Percentiles rank a stretch among this genome's conserved stretches.
phyloP scores from a whole-genome alignment of 345 rosid species.

The Salix purpurea region DNA sequence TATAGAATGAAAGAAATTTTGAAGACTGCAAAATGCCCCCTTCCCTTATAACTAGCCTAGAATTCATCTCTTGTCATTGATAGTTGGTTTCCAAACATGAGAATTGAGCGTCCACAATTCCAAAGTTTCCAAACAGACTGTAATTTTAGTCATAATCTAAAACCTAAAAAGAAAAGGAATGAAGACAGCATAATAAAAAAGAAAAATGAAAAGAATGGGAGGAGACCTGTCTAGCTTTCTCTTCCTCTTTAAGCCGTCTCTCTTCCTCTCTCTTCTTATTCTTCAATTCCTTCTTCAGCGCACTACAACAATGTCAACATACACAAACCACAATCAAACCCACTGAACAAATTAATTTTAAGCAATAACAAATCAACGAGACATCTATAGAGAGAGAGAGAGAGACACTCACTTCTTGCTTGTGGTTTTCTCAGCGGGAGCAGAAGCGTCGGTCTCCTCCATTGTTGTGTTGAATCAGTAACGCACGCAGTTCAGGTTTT shows the following conservation, averaged over 20 bases:
- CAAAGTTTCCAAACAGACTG: too few relatives aligned
- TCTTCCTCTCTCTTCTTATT: slow-evolving; percentile 78
- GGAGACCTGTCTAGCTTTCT: slow-evolving; percentile 38
- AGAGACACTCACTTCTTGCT: slow-evolving; percentile 66
- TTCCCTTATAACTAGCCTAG: too few relatives aligned
- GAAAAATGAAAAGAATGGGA: neutral
- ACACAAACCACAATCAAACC: neutral
- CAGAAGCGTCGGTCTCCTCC: neutral
- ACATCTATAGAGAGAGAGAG: neutral
- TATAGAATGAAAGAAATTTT: too few relatives aligned
- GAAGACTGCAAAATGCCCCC: too few relatives aligned
- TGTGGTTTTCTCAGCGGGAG: slow-evolving; percentile 32
- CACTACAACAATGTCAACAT: slow-evolving; percentile 36
- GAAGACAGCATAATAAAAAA: neutral
- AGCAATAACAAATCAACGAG: neutral
- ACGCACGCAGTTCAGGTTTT: neutral
- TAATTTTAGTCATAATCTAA: too few relatives aligned
- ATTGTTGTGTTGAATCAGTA: neutral
- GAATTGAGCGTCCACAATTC: too few relatives aligned
- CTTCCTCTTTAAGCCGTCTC: slow-evolving; percentile 67
- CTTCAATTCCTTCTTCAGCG: slow-evolving; percentile 76
- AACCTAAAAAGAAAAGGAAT: too few relatives aligned
- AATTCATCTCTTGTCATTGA: too few relatives aligned
- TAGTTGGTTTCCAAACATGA: too few relatives aligned
- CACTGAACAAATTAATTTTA: neutral